Evolutionary conservation across 768 basidiomycete genomes (phyloP), one percentile per base, ranked within the genome.

Genomic region (Lepiota subincarnata): DNA sequence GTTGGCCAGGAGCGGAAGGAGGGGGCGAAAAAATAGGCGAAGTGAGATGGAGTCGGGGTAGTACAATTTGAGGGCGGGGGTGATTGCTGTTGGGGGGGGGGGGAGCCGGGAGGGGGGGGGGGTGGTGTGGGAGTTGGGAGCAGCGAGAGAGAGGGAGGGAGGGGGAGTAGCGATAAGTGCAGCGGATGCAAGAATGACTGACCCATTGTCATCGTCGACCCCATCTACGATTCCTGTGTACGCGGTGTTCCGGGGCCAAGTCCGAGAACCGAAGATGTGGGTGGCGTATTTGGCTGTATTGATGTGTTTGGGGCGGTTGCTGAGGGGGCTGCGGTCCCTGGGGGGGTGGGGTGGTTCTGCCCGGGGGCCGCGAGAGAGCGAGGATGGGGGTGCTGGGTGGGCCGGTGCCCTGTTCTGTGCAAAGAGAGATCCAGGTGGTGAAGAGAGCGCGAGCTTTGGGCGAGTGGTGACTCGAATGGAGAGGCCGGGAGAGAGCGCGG

Each of bases 191-290:
- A 8, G 16, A 20, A 26, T 13, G 24, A 12, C 14, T 45, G 41
- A 44, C 16, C 24, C 42, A 44, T 44, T 16, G 20, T 31, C 35
- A 52, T 52, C 50, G 31, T 54, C 53, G 53, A 54, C 48, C 53
- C 31, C 31, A 31, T 31, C 31, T 31, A 8, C 31, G 31, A 31
- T 31, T 31, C 31, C 31, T 31, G 24, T 38, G 51, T 46, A 46
- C 52, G 52, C 52, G 52, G 52, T 53, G 52, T 53, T 53, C 52
- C 41, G 50, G 50, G 50, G 50, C 28, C 50, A 50, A 43, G 40
- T 44, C 50, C 53, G 53, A 47, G 53, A 54, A 48, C 53, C 53
- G 53, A 54, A 39, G 35, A 28, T 18, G 22, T 47, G 53, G 53
- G 44, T 54, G 53, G 53, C 53, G 53, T 54, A 39, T 54, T 54